These are phyloP conservation scores for Tricholomella constricta DNA, from an alignment of 768 basidiomycete species.

Conservation along the genomic window DNA sequence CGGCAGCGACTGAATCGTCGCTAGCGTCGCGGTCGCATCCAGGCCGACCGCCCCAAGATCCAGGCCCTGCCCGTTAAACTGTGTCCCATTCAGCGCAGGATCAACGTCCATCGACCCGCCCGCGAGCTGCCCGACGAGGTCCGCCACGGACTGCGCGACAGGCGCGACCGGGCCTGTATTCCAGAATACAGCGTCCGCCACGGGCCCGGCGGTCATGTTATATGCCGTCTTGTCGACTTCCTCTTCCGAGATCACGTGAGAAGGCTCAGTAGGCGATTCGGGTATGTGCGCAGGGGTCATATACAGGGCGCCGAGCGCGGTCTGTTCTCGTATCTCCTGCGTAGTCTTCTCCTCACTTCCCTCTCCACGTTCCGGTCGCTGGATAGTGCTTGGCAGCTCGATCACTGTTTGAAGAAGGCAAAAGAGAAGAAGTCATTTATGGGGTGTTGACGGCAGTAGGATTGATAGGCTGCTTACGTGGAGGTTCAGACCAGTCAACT, in stretches of 20 bases:
- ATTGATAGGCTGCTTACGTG: slow-evolving; percentile 56
- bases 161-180: slow-evolving; percentile 38
- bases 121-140: slow-evolving; percentile 67
- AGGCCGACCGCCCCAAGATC: slow-evolving; percentile 43
- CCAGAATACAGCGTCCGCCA: slow-evolving; percentile 71
- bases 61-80: slow-evolving; percentile 31
- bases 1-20: slow-evolving; percentile 45
- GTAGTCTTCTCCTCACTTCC: slow-evolving; percentile 66
- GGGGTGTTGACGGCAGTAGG: background rate
- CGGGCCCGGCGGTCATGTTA: slow-evolving; percentile 69
- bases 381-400: slow-evolving; percentile 62
- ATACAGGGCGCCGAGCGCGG: slow-evolving; percentile 74
- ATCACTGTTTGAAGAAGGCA: slow-evolving; percentile 46
- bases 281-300: slow-evolving; percentile 72
- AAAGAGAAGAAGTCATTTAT: too few relatives aligned
- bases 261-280: slow-evolving; percentile 74
- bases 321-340: slow-evolving; percentile 81
- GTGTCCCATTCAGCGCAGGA: slow-evolving; percentile 37
- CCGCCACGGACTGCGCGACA: slow-evolving; percentile 56
- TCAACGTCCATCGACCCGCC: slow-evolving; percentile 40
- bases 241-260: slow-evolving; percentile 61
- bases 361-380: slow-evolving; percentile 57
- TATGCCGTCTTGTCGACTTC: slow-evolving; percentile 65
- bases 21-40: slow-evolving; percentile 46
- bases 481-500: slow-evolving; percentile 83